Percentiles rank a stretch among this genome's conserved stretches.
Evolutionary conservation across 1,139 yeast species (phyloP).

Genomic region (Scheffersomyces parashehatae): DNA sequence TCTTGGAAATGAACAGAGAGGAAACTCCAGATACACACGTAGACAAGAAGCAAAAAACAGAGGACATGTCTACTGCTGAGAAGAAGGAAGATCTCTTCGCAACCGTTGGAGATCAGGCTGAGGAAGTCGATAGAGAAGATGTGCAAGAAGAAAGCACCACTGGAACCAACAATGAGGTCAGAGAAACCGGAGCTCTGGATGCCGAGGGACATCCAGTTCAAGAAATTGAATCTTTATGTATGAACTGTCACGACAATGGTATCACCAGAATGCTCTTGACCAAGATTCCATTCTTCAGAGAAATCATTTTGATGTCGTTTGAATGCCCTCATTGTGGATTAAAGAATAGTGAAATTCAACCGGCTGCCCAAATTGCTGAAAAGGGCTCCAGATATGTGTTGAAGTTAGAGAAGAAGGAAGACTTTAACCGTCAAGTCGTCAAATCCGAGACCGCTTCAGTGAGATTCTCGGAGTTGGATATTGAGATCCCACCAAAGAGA

Average conservation of each 20-base stretch:
- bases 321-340: conserved; percentile 94
- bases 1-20: neutral
- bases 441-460: conserved; percentile 88
- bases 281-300: conserved; percentile 87
- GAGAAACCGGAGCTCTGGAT: conserved; percentile 64
- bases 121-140: conserved; percentile 7
- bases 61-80: conserved; percentile 10
- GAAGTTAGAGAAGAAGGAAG: conserved; percentile 68
- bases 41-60: conserved; percentile 16
- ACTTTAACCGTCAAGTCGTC: conserved; percentile 87
- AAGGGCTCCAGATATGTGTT: conserved; percentile 79
- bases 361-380: conserved; percentile 87
- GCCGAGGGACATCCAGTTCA: conserved; percentile 96
- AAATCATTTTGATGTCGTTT: conserved; percentile 91
- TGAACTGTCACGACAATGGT: conserved; percentile 92
- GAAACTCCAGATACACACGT: conserved; percentile 9
- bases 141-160: conserved; percentile 2
- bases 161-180: conserved; percentile 8
- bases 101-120: conserved; percentile 47
- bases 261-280: conserved; percentile 81
- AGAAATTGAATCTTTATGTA: conserved; percentile 91
- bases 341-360: conserved; percentile 89
- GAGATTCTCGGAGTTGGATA: conserved; percentile 78
- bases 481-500: conserved; percentile 93
- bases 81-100: conserved; percentile 47